These are phyloP conservation scores for Pyrus bretschneideri DNA, from an alignment of 306 rosid genomes.

Conservation along the genomic window DNA sequence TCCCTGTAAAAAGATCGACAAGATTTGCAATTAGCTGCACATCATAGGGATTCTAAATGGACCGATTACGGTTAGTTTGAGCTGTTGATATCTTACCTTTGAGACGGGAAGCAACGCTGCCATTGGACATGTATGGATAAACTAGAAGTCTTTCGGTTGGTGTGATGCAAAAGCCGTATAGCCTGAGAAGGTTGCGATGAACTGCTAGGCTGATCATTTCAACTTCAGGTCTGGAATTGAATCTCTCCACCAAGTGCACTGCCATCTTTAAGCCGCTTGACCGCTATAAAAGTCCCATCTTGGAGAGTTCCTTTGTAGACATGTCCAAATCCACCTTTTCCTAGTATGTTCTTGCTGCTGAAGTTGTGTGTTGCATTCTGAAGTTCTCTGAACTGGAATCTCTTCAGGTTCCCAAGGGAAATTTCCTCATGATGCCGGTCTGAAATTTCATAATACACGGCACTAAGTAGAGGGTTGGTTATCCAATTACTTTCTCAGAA, in stretches of 20 bases:
- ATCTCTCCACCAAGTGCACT: constrained; percentile 72
- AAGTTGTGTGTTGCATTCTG: constrained; percentile 82
- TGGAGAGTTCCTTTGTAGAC: constrained; percentile 84
- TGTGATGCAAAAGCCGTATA: constrained; percentile 79
- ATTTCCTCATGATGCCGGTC: constrained; percentile 74
- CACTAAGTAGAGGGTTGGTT: not conserved
- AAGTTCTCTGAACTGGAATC: constrained; percentile 79
- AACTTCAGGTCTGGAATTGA: constrained; percentile 96
- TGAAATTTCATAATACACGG: constrained; percentile 19
- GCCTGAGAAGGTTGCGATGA: constrained; percentile 76
- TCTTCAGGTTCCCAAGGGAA: constrained; percentile 84
- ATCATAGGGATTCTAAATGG: not conserved
- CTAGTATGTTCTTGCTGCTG: constrained; percentile 79
- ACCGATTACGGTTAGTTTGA: not conserved
- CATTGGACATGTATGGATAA: constrained; percentile 91
- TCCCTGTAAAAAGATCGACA: constrained; percentile 36
- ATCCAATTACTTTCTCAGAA: not conserved
- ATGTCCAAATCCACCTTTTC: constrained; percentile 88
- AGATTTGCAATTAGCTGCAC: constrained; percentile 3
- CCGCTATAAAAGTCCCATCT: constrained; percentile 81
- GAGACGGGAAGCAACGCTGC: constrained; percentile 91
- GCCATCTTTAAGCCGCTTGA: constrained; percentile 90
- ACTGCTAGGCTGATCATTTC: constrained; percentile 97
- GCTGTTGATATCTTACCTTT: constrained; percentile 39
- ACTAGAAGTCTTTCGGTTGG: constrained; percentile 77